A percentile compares a stretch with the other conserved stretches of the same genome.
These are phyloP conservation scores for Populus ilicifolia DNA, from an alignment of 345 rosid genomes.

Conservation along the genomic window DNA sequence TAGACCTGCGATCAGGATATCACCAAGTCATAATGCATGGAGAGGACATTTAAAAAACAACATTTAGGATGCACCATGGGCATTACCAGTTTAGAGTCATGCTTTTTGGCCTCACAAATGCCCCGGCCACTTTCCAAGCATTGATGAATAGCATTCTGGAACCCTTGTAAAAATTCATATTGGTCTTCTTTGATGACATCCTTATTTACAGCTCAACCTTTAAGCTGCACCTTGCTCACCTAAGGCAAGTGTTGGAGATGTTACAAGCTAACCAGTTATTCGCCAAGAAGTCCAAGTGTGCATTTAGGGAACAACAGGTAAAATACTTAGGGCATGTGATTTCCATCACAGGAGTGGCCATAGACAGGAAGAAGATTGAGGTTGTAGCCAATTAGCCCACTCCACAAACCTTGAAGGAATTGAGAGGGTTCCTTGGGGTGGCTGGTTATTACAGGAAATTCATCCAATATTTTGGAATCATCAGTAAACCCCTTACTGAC, in stretches of 20 bases:
- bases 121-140: too few relatives aligned
- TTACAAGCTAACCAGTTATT: not conserved
- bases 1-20: not conserved
- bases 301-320: not conserved
- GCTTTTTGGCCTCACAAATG: not conserved
- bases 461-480: not conserved
- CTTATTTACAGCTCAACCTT: not conserved
- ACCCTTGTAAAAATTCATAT: accelerated
- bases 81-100: not conserved
- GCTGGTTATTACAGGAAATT: not conserved
- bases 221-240: not conserved
- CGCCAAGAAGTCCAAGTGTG: not conserved
- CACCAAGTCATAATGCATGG: not conserved
- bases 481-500: not conserved
- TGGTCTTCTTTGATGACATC: not conserved
- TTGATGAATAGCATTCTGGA: too few relatives aligned
- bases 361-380: not conserved
- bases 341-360: not conserved
- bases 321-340: not conserved
- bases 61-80: not conserved
- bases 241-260: not conserved
- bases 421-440: not conserved
- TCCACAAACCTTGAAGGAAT: not conserved
- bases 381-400: not conserved
- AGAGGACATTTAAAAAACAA: not conserved